Percentiles rank a stretch among this genome's conserved stretches.
These are phyloP conservation scores for Verticillium zaregamsianum DNA, from an alignment of 2,329 filamentous ascomycete genomes.

Conservation along the genomic window DNA sequence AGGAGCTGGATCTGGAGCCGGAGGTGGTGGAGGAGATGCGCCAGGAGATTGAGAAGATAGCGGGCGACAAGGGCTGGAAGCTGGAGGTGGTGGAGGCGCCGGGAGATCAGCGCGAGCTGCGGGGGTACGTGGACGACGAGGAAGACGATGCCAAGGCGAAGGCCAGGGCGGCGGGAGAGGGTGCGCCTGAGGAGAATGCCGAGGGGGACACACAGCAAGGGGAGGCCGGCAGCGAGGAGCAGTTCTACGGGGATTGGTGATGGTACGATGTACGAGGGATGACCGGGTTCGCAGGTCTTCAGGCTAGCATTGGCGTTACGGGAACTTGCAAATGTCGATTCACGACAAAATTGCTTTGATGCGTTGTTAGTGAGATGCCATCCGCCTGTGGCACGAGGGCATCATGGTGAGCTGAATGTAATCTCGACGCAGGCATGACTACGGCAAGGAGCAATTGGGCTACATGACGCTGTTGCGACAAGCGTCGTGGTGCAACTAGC, in stretches of 20 bases:
- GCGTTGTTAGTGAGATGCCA: too few species aligned
- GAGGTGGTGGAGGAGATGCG: conserved; percentile 66
- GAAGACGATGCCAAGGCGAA: conserved; percentile 26
- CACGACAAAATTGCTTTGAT: neutral
- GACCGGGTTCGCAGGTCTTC: neutral
- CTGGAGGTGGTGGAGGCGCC: conserved; percentile 73
- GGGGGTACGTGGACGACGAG: conserved; percentile 63
- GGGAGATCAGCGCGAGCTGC: conserved; percentile 57
- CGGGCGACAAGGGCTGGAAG: conserved; percentile 71
- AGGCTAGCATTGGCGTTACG: conserved; percentile 11
- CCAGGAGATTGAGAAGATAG: conserved; percentile 63
- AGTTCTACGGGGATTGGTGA: conserved; percentile 49
- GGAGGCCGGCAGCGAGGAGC: conserved; percentile 42
- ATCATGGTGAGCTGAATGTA: too few species aligned
- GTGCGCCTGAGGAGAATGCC: conserved; percentile 16
- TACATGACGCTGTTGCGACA: too few species aligned
- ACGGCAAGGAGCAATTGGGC: too few species aligned
- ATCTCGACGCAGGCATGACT: too few species aligned
- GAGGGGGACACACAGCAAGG: conserved; percentile 5
- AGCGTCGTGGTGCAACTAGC: too few species aligned
- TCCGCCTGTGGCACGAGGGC: too few species aligned
- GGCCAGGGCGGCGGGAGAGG: conserved; percentile 13
- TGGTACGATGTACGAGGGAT: neutral
- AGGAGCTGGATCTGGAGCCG: conserved; percentile 61
- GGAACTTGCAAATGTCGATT: neutral